A percentile compares a stretch with the other conserved stretches of the same genome.
Evolutionary conservation across 208 protist species (phyloP).

Genomic region (Trypanosoma melophagium): DNA sequence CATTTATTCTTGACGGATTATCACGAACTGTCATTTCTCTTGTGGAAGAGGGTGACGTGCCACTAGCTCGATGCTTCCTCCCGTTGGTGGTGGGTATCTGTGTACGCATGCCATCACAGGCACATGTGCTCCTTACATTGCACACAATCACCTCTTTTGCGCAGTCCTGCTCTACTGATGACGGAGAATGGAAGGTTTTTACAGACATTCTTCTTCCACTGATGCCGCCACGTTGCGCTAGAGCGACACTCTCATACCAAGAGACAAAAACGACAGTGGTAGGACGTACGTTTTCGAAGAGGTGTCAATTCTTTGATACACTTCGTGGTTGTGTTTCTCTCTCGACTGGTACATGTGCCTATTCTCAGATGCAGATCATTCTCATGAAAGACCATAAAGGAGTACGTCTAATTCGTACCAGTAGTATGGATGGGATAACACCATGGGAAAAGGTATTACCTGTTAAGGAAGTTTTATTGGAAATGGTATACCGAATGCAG

Average conservation of each 20-base stretch:
- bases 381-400: background rate
- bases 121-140: slow-evolving; percentile 31
- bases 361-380: slow-evolving; percentile 16
- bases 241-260: slow-evolving; percentile 1
- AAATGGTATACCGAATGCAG: slow-evolving; percentile 14
- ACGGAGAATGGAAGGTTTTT: slow-evolving; percentile 13
- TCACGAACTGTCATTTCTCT: slow-evolving; percentile 25
- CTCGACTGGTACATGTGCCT: background rate
- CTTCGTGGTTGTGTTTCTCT: background rate
- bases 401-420: slow-evolving; percentile 11
- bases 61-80: slow-evolving; percentile 58
- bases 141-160: slow-evolving; percentile 40
- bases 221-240: background rate
- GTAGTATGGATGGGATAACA: background rate
- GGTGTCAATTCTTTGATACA: slow-evolving; percentile 18
- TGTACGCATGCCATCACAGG: slow-evolving; percentile 34
- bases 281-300: slow-evolving; percentile 22
- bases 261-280: slow-evolving; percentile 11
- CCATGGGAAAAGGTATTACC: slow-evolving; percentile 25
- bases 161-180: slow-evolving; percentile 16
- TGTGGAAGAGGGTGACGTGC: slow-evolving; percentile 44
- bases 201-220: background rate
- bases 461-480: slow-evolving; percentile 5
- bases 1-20: slow-evolving; percentile 37
- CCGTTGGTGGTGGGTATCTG: slow-evolving; percentile 37